Base-by-base conservation (phyloP, 2,329 filamentous ascomycete species). In the Ceratocystis papillata region DNA sequence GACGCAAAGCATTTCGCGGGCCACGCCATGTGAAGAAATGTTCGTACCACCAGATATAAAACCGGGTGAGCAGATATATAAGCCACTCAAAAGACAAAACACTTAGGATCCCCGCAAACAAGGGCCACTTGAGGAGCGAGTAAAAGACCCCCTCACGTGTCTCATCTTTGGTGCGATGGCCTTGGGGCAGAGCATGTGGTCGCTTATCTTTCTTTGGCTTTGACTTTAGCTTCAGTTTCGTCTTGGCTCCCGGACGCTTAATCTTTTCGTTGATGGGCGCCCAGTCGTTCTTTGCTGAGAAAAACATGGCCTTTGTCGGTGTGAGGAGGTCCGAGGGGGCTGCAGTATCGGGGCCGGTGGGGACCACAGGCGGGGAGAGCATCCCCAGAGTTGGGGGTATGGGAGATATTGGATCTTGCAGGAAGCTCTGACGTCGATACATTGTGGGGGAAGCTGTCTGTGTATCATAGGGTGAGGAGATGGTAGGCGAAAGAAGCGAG, bases 251-350 rank as follows among this genome's bases (percentile, higher is more conserved):
- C 72, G 75, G 73, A 72, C 75, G 79, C 63, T 69, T 69, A 15
- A 92, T 81, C 67, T 83, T 86, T 73, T 93, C 84, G 70, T 88
- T 87, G 12, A 97, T 84, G 0, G 94, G 94, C 17, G 89, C 87
- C 94, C 94, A 99, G 78, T 99, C 94, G 74, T 96, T 96, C 73
- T 95, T 85, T 50, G 94, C 93, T 2, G 90, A 89, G 71, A 97
- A 90, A 73, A 92, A 91, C 62, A 83, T 76, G 48, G 75, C 77
- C 67, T 76, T 74, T 45, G 62, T 22, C 7, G 60, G 64, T 1
- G 50, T 68, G 4, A 72, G 70, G 15, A 63, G 69, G 69, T 70
- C 75, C 65, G 68, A 68, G 5, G 70, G 67, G 3, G 10, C 37
- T 15, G 71, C 67, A 25, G n/a, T 20, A 41, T 63, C 60, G 6